Evolutionary conservation across 208 protist genomes (phyloP).

Genomic region (Trypanosoma conorhini): DNA sequence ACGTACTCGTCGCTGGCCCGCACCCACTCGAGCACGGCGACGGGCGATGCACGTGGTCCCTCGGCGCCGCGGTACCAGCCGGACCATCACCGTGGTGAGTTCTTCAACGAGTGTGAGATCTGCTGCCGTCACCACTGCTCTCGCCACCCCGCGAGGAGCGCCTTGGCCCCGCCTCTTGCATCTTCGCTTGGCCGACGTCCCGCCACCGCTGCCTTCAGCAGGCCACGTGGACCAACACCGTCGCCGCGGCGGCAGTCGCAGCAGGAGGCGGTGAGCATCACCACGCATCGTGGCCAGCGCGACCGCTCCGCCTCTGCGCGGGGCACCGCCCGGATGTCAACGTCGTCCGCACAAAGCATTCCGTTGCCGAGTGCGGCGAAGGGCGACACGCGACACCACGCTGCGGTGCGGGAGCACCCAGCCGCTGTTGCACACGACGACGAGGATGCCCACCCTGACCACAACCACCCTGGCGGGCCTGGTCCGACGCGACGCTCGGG

Average conservation of each 20-base stretch:
- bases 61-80: slow-evolving; percentile 8
- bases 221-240: not conserved
- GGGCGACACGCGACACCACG: not conserved
- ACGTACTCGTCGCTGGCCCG: slow-evolving; percentile 15
- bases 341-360: not conserved
- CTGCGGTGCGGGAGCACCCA: not conserved
- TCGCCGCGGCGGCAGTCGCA: not conserved
- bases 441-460: not conserved
- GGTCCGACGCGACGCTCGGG: not conserved
- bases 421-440: not conserved
- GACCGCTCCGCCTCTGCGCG: not conserved
- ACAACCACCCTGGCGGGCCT: not conserved
- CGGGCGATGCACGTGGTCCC: not conserved
- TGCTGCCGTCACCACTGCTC: slow-evolving; percentile 14
- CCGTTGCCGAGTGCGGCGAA: not conserved
- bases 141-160: not conserved
- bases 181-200: not conserved
- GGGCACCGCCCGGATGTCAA: not conserved
- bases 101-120: slow-evolving; percentile 25
- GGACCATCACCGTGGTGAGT: slow-evolving; percentile 9
- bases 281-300: not conserved
- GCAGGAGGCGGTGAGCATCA: not conserved
- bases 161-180: not conserved
- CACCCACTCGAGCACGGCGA: not conserved
- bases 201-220: not conserved